Conservation (phyloP, 2,329 filamentous ascomycete genomes). For the Dactylellina parvicollis region DNA sequence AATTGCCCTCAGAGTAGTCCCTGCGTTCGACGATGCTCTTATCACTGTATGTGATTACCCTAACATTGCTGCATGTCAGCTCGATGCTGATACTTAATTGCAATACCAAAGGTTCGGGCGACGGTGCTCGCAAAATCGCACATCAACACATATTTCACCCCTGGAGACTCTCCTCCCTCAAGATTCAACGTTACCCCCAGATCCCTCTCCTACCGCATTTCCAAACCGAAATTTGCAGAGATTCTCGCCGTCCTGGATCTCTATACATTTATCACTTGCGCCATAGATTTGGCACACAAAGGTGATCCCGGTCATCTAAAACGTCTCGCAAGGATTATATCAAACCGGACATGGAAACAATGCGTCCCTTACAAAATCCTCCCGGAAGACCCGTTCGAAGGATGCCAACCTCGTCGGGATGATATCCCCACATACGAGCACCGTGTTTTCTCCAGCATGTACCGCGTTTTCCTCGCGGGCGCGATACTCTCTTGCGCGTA, state of each 20-base stretch:
- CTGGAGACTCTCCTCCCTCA: not conserved
- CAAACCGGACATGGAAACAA: not conserved
- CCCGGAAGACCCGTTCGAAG: not conserved
- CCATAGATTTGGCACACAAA: not conserved
- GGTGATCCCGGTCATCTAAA: not conserved
- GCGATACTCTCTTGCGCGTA: not conserved
- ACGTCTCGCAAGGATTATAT: not conserved
- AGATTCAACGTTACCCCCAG: not conserved
- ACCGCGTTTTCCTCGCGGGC: constrained; percentile 15
- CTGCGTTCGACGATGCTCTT: constrained; percentile 19
- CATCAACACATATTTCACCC: not conserved
- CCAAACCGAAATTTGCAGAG: not conserved
- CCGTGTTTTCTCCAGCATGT: constrained; percentile 10
- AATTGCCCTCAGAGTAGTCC: not conserved
- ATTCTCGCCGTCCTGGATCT: not conserved
- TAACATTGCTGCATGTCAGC: not conserved
- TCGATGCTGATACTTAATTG: not conserved
- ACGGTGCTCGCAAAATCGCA: constrained; percentile 7
- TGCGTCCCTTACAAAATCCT: not conserved
- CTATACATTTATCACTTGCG: constrained; percentile 3
- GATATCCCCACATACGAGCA: not conserved
- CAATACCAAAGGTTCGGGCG: constrained; percentile 3
- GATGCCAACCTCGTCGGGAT: not conserved
- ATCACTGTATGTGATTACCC: constrained; percentile 9
- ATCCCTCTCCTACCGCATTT: not conserved